phyloP scores from a whole-genome alignment of 306 rosid genomes.

The Hippophae tibetana region DNA sequence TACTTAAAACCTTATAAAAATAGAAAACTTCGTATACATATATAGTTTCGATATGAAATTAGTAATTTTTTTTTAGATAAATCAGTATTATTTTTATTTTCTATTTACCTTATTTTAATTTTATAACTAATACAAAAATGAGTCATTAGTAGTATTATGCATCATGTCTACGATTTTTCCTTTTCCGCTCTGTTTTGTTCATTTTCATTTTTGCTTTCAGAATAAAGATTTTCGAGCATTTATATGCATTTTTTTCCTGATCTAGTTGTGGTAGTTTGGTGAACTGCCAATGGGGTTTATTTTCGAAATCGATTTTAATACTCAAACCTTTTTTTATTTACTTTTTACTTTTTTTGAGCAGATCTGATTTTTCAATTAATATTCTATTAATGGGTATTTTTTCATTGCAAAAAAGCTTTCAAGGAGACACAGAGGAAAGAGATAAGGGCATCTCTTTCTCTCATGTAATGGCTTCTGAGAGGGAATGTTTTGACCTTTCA shows the following conservation, averaged over 20 bases:
- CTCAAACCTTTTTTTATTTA: no score
- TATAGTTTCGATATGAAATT: no score
- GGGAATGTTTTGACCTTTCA: constrained; percentile 54
- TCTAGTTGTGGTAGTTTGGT: not conserved
- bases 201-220: not conserved
- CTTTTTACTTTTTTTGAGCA: not conserved
- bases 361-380: not conserved
- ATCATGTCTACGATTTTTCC: no score
- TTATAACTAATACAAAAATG: no score
- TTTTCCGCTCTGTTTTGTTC: not conserved
- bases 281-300: not conserved
- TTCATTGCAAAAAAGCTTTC: constrained; percentile 15
- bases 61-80: no score
- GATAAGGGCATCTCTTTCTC: not conserved
- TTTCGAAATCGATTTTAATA: not conserved
- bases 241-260: not conserved
- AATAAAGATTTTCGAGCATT: not conserved
- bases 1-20: no score
- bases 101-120: no score
- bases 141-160: no score
- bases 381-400: constrained; percentile 1
- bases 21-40: no score
- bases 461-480: constrained; percentile 55
- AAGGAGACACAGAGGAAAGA: constrained; percentile 22
- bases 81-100: no score